Conservation (phyloP, 2,329 filamentous ascomycete genomes). For the Epichloe amarillans region DNA sequence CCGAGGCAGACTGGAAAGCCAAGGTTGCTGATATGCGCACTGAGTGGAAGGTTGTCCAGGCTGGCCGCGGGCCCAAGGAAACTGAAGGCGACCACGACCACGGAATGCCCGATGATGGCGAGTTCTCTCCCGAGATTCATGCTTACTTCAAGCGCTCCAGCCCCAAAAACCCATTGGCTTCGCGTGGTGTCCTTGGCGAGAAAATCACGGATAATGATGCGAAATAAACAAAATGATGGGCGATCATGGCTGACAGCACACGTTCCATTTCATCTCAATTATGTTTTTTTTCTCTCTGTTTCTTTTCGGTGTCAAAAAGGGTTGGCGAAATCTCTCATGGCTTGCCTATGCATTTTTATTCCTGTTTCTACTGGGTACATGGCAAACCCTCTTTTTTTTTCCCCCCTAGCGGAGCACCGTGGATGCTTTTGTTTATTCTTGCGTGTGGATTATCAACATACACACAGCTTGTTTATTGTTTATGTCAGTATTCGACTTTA, state of each 20-base stretch:
- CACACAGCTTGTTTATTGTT: too few relatives aligned
- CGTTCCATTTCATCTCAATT: too few relatives aligned
- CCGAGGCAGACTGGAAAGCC: conserved; percentile 67
- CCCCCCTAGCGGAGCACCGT: too few relatives aligned
- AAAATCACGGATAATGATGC: conserved; percentile 11
- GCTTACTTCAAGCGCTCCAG: conserved; percentile 37
- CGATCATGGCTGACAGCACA: not conserved
- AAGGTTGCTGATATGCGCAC: conserved; percentile 71
- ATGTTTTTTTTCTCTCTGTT: too few relatives aligned
- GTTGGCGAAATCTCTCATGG: too few relatives aligned
- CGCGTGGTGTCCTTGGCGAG: conserved; percentile 15
- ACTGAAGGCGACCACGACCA: conserved; percentile 23
- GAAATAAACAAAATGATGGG: not conserved
- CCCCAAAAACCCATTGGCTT: conserved; percentile 12
- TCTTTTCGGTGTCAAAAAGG: too few relatives aligned
- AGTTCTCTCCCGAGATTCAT: conserved; percentile 40
- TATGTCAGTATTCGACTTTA: too few relatives aligned
- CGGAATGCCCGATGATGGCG: conserved; percentile 30
- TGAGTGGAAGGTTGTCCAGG: conserved; percentile 45
- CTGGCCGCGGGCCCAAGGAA: conserved; percentile 34
- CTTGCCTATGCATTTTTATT: too few relatives aligned
- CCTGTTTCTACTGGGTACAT: too few relatives aligned
- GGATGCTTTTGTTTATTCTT: too few relatives aligned
- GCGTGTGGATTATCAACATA: too few relatives aligned
- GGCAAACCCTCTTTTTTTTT: too few relatives aligned